Evolutionary conservation across 495 filamentous ascomycete genomes (phyloP).

Genomic region (Xylaria nigripes): DNA sequence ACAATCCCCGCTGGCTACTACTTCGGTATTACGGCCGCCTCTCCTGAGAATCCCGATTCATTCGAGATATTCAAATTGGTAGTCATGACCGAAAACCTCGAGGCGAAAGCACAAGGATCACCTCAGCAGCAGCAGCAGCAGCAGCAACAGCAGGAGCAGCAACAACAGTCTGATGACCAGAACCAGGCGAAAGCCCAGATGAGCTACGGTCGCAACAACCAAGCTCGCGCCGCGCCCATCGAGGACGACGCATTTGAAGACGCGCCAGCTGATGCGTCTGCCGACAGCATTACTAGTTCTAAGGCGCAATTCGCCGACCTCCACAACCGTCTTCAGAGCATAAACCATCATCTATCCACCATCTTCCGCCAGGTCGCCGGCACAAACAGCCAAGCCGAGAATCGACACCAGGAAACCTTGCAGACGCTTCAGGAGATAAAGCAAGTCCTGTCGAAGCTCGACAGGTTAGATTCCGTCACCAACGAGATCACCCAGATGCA

Average conservation of each 20-base stretch:
- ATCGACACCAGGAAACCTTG: constrained; percentile 50
- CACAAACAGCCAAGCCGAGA: constrained; percentile 43
- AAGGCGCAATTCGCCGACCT: constrained; percentile 71
- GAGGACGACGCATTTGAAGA: constrained; percentile 36
- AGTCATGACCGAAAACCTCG: constrained; percentile 46
- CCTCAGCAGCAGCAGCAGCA: constrained; percentile 28
- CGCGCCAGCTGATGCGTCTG: constrained; percentile 35
- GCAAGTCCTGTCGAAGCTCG: constrained; percentile 30
- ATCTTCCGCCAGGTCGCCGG: constrained; percentile 57
- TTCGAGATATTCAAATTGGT: constrained; percentile 89
- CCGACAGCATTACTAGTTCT: constrained; percentile 43
- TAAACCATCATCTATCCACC: constrained; percentile 63
- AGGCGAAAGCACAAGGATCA: constrained; percentile 22
- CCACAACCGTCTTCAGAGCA: constrained; percentile 66
- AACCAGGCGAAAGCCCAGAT: constrained; percentile 20
- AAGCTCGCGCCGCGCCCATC: constrained; percentile 9
- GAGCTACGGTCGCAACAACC: constrained; percentile 23
- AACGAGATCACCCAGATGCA: constrained; percentile 55
- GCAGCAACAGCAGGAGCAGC: constrained; percentile 14
- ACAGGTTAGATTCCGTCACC: constrained; percentile 32
- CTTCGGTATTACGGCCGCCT: constrained; percentile 81
- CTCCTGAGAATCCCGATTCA: constrained; percentile 84
- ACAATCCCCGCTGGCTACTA: constrained; percentile 70
- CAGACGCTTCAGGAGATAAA: constrained; percentile 33
- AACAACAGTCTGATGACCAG: neutral